Evolutionary conservation across 148 eudicot species (phyloP).

Genomic region (Persicaria tinctoria): DNA sequence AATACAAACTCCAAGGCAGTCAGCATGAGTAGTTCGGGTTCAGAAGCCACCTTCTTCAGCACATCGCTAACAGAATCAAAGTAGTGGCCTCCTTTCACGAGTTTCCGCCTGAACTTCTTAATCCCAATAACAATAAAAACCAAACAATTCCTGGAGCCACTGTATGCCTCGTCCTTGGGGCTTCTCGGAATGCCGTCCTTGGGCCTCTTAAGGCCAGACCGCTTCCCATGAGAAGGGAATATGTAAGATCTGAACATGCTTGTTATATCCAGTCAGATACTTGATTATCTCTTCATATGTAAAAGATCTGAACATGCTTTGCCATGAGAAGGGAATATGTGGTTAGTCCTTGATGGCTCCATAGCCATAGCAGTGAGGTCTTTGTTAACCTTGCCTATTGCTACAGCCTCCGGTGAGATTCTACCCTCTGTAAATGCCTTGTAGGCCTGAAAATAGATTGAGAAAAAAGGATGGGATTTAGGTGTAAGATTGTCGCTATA

Average conservation of each 20-base stretch:
- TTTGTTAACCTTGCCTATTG: conserved; percentile 19
- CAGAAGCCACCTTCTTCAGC: conserved; percentile 28
- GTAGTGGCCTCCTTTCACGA: conserved; percentile 25
- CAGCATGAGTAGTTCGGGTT: conserved; percentile 23
- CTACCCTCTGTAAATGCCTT: conserved; percentile 19
- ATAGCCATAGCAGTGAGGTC: conserved; percentile 2
- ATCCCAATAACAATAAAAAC: conserved; percentile 33
- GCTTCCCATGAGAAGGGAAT: conserved; percentile 31
- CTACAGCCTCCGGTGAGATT: conserved; percentile 20
- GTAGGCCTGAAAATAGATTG: conserved; percentile 12
- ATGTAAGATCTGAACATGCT: conserved; percentile 24
- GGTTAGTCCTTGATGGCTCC: conserved; percentile 10
- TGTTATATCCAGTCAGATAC: conserved; percentile 21
- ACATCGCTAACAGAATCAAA: conserved; percentile 31
- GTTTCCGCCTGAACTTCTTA: conserved; percentile 23
- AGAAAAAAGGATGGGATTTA: conserved; percentile 8
- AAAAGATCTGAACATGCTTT: conserved; percentile 21
- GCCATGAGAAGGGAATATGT: conserved; percentile 8
- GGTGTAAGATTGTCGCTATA: background rate
- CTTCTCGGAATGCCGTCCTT: conserved; percentile 37
- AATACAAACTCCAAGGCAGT: conserved; percentile 74
- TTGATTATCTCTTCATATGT: conserved; percentile 18
- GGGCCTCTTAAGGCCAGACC: conserved; percentile 39
- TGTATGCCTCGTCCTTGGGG: conserved; percentile 14
- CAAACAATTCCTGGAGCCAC: conserved; percentile 11